These are phyloP conservation scores for Withania somnifera DNA, from an alignment of 305 asterid species.

Conservation along the genomic window DNA sequence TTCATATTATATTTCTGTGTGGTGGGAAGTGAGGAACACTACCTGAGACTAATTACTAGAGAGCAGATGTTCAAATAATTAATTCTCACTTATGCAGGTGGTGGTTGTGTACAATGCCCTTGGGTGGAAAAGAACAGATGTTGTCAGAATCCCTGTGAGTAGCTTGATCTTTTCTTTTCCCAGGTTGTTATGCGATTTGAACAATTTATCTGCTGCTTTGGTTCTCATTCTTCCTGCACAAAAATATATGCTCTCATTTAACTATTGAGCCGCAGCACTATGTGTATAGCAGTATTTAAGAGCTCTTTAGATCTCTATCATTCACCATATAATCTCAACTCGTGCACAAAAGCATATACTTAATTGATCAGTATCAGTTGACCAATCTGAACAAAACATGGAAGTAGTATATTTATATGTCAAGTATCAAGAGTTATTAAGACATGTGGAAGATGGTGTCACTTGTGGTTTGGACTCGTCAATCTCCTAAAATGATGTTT, in stretches of 20 bases:
- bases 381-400: neutral
- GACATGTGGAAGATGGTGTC: neutral
- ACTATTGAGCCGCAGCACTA: neutral
- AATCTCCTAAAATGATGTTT: neutral
- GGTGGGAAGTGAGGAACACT: neutral
- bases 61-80: neutral
- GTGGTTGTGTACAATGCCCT: constrained; percentile 77
- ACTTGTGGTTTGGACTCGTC: neutral
- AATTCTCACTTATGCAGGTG: constrained; percentile 32
- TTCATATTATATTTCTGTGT: neutral
- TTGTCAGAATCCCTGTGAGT: constrained; percentile 89
- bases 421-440: neutral
- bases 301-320: neutral
- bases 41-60: neutral
- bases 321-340: neutral
- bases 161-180: neutral
- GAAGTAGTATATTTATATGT: neutral
- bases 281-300: neutral
- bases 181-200: neutral
- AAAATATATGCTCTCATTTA: neutral
- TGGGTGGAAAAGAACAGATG: constrained; percentile 81
- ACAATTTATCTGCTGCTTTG: neutral
- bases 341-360: neutral
- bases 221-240: neutral
- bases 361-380: neutral